Percentiles rank a stretch among this genome's conserved stretches.
Evolutionary conservation across 768 basidiomycete genomes (phyloP).

Genomic region (Rhizopogon vesiculosus): DNA sequence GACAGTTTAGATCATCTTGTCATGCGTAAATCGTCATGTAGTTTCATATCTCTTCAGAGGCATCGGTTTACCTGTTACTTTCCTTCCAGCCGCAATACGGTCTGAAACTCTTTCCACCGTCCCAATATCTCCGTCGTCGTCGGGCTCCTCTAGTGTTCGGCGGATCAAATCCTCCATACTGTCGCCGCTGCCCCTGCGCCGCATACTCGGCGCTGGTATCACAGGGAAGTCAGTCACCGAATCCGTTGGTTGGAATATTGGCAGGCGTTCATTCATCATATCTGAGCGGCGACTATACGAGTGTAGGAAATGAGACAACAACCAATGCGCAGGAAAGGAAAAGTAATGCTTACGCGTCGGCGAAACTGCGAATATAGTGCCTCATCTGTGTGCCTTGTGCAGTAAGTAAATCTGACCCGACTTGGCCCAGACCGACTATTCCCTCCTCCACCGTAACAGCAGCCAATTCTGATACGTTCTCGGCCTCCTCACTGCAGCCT

Average conservation of each 20-base stretch:
- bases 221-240: conserved; percentile 31
- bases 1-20: not conserved
- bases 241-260: conserved; percentile 40
- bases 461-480: conserved; percentile 67
- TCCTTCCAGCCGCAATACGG: conserved; percentile 50
- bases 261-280: conserved; percentile 70
- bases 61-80: conserved; percentile 38
- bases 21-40: conserved; percentile 22
- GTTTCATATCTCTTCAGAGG: conserved; percentile 66
- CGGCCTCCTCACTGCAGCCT: conserved; percentile 63
- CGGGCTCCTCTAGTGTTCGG: conserved; percentile 57
- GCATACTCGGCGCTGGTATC: conserved; percentile 64
- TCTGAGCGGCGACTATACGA: conserved; percentile 61
- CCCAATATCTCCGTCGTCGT: conserved; percentile 34
- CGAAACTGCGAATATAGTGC: conserved; percentile 64
- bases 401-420: conserved; percentile 51
- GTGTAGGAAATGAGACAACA: not conserved
- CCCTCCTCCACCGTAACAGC: conserved; percentile 29
- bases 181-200: conserved; percentile 35
- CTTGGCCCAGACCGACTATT: conserved; percentile 20
- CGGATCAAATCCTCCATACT: conserved; percentile 66
- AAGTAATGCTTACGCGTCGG: conserved; percentile 58
- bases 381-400: conserved; percentile 58
- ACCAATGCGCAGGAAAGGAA: not conserved
- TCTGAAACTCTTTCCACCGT: conserved; percentile 62